Percentiles rank a stretch among this genome's conserved stretches.
Conservation (phyloP, 352 stramenopile genomes). For the Globisporangium iwayamae region DNA sequence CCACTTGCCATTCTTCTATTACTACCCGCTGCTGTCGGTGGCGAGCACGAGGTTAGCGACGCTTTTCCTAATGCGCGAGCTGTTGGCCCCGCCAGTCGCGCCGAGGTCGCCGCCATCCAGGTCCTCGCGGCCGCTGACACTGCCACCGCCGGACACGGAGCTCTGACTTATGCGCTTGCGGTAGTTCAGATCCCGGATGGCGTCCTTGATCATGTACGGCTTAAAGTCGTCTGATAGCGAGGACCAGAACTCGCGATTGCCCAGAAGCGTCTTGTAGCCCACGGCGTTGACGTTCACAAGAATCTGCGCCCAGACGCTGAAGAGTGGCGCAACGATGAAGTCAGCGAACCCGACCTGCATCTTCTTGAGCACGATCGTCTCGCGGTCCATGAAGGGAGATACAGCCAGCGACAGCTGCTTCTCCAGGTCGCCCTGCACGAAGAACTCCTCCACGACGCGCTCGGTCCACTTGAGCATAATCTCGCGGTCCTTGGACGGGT, state of each 20-base stretch:
- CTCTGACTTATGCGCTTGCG: constrained; percentile 33
- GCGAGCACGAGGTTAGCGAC: constrained; percentile 16
- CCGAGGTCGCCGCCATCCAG: background rate
- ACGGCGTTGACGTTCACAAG: constrained; percentile 58
- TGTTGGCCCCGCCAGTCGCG: background rate
- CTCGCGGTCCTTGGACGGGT: constrained; percentile 86
- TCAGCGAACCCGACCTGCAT: constrained; percentile 95
- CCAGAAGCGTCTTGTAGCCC: constrained; percentile 63
- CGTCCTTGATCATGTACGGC: constrained; percentile 79
- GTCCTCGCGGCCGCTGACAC: background rate
- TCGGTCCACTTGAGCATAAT: constrained; percentile 92
- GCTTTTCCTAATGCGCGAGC: constrained; percentile 11
- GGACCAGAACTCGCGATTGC: constrained; percentile 84
- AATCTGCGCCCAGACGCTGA: constrained; percentile 85
- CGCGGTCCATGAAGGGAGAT: constrained; percentile 92
- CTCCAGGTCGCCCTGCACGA: constrained; percentile 94
- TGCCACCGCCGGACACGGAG: background rate
- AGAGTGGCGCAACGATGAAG: constrained; percentile 90
- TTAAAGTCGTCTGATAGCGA: constrained; percentile 81
- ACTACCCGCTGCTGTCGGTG: constrained; percentile 4
- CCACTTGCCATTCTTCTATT: constrained; percentile 1
- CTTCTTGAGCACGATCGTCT: constrained; percentile 90
- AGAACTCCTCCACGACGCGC: constrained; percentile 94
- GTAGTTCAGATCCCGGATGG: constrained; percentile 49
- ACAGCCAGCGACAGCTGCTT: constrained; percentile 86